Evolutionary conservation across 2,329 filamentous ascomycete genomes (phyloP), one percentile per base, ranked within the genome.

Genomic region (Myriosclerotinia curreyana): DNA sequence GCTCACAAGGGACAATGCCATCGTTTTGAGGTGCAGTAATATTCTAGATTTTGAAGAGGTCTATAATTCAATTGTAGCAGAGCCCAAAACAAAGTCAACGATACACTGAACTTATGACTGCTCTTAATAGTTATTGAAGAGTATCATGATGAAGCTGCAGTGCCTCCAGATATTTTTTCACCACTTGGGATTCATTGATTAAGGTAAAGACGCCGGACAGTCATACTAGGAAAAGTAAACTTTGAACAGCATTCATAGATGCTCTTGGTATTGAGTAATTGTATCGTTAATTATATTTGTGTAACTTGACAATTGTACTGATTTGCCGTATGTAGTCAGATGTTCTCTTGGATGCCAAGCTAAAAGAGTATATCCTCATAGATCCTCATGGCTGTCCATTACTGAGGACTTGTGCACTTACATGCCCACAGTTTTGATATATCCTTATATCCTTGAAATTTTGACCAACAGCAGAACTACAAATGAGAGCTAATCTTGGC

Each of bases 361-460:
- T 42, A 36, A 36, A 11, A 2, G 14, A 36, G 14, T 11, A 11
- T 8, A 48, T 7, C 6, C 6, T 31, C 28, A 31, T 11, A 48
- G 6, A 58, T 48, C 20, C 14, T 42, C 36, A 31, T 8, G 11
- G 1, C 20, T 42, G 8, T 28, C 5, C 17, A 14, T 11, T 20
- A 28, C 22, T 14, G 52, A 55, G 52, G 22, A 55, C 22, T 48
- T 28, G 28, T 48, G 54, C 42, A 48, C 54, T 60, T 51, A 31
- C 31, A 60, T 28, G 6, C 46, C 34, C 15, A 50, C 17, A 4
- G 12, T 28, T 1, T n/a, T n/a, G 14, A 20, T 14, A 31, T 31
- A 31, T 31, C 28, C 28, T 31, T n/a, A 11, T 60, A n/a, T 31
- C 20, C 42, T 48, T 48, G 9, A 48, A n/a, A 3, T 17, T 42